A percentile compares a stretch with the other conserved stretches of the same genome.
Evolutionary conservation across 1,139 yeast species (phyloP).

Genomic region (Candida neerlandica): DNA sequence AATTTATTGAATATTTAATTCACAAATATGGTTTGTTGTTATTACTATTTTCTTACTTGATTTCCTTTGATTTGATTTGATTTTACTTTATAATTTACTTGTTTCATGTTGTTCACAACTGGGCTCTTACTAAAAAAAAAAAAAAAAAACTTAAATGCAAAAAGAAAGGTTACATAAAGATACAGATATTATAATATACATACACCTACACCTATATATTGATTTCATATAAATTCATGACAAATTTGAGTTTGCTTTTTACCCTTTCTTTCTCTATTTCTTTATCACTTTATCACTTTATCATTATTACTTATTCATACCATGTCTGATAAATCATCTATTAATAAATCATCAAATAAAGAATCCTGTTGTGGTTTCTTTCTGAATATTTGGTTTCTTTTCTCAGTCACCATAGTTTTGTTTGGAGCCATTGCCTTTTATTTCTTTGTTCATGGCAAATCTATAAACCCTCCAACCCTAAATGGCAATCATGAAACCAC

Average conservation of each 20-base stretch:
- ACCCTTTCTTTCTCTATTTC: not conserved
- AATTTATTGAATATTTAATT: not conserved
- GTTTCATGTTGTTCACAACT: not conserved
- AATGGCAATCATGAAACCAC: not conserved
- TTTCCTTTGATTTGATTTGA: not conserved
- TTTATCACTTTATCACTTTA: not conserved
- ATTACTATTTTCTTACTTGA: not conserved
- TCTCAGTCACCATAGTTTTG: not conserved
- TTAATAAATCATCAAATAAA: not conserved
- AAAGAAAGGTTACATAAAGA: conserved; percentile 4
- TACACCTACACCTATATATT: not conserved
- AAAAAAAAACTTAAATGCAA: not conserved
- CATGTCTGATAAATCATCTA: not conserved
- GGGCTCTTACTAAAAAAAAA: not conserved
- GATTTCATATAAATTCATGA: too few species aligned
- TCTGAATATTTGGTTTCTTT: not conserved
- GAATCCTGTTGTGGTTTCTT: not conserved
- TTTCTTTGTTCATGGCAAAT: not conserved
- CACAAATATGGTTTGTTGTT: not conserved
- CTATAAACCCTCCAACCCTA: not conserved
- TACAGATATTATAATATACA: conserved; percentile 2
- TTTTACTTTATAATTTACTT: not conserved
- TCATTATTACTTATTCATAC: not conserved
- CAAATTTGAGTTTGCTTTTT: not conserved
- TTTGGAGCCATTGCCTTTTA: not conserved